These are phyloP conservation scores for Truncatella angustata DNA, from an alignment of 2,329 filamentous ascomycete species.

Conservation along the genomic window DNA sequence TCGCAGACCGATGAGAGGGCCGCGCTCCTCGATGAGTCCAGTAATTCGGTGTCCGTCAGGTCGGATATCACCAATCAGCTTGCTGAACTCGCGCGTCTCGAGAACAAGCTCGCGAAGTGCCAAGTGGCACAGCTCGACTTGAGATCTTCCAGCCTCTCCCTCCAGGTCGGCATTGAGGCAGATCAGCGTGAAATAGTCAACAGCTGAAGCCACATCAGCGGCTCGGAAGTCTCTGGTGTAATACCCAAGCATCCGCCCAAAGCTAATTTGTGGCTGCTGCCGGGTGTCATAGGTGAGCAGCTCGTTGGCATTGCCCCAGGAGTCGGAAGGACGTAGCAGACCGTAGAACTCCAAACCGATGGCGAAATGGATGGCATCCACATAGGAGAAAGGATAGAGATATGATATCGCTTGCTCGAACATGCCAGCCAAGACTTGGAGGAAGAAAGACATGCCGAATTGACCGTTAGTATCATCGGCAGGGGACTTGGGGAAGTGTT, in stretches of 20 bases:
- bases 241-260: constrained; percentile 87
- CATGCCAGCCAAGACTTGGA: constrained; percentile 86
- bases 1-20: constrained; percentile 74
- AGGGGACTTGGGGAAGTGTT: constrained; percentile 82
- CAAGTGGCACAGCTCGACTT: constrained; percentile 83
- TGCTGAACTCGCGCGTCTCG: constrained; percentile 95
- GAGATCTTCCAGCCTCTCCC: constrained; percentile 71
- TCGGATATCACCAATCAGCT: constrained; percentile 86
- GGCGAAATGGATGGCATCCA: constrained; percentile 93
- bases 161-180: constrained; percentile 85
- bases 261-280: constrained; percentile 81
- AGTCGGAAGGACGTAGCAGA: constrained; percentile 82
- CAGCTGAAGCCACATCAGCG: constrained; percentile 82
- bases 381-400: constrained; percentile 86
- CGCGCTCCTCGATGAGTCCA: constrained; percentile 84
- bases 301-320: constrained; percentile 70
- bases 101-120: constrained; percentile 90
- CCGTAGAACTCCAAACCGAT: constrained; percentile 88
- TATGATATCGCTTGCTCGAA: constrained; percentile 93
- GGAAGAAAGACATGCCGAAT: constrained; percentile 89
- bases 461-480: constrained; percentile 72
- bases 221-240: constrained; percentile 96
- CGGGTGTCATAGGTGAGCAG: constrained; percentile 65
- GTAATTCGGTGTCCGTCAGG: constrained; percentile 81
- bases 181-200: constrained; percentile 89